Evolutionary conservation across 2,329 filamentous ascomycete genomes (phyloP).

Genomic region (Colletotrichum cuscutae): DNA sequence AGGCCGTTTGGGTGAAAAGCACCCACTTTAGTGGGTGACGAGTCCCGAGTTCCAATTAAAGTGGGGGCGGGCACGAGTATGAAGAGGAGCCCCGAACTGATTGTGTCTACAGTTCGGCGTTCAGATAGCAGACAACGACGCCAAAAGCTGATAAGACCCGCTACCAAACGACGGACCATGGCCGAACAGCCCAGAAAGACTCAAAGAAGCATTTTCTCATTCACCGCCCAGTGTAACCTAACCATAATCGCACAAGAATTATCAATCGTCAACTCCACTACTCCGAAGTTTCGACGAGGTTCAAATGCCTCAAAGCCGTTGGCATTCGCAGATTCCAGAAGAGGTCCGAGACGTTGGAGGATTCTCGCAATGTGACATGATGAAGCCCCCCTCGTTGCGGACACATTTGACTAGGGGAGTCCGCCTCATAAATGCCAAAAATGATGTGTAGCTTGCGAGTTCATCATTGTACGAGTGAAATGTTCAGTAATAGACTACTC

Average conservation of each 20-base stretch:
- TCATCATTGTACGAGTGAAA: background rate
- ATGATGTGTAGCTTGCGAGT: background rate
- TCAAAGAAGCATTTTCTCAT: background rate
- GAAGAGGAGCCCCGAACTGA: background rate
- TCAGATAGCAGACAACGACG: background rate
- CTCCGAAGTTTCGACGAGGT: constrained; percentile 30
- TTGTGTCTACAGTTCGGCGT: background rate
- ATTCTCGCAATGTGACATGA: background rate
- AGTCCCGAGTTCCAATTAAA: no score
- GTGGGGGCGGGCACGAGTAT: no score
- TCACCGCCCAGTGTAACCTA: constrained; percentile 22
- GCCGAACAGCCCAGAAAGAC: constrained; percentile 4
- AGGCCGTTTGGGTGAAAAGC: no score
- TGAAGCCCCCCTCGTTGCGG: background rate
- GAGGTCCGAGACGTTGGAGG: constrained; percentile 17
- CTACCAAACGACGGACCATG: constrained; percentile 19
- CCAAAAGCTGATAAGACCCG: background rate
- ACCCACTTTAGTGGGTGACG: no score
- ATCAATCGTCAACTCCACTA: constrained; percentile 20
- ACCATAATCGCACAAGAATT: background rate
- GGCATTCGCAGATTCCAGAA: constrained; percentile 5
- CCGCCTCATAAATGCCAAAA: background rate
- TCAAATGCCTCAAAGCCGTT: constrained; percentile 6
- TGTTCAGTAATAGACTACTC: background rate
- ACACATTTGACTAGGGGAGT: constrained; percentile 4